Evolutionary conservation across 2,329 filamentous ascomycete genomes (phyloP), one percentile per base, ranked within the genome.

Genomic region (Pseudogymnoascus pannorum): DNA sequence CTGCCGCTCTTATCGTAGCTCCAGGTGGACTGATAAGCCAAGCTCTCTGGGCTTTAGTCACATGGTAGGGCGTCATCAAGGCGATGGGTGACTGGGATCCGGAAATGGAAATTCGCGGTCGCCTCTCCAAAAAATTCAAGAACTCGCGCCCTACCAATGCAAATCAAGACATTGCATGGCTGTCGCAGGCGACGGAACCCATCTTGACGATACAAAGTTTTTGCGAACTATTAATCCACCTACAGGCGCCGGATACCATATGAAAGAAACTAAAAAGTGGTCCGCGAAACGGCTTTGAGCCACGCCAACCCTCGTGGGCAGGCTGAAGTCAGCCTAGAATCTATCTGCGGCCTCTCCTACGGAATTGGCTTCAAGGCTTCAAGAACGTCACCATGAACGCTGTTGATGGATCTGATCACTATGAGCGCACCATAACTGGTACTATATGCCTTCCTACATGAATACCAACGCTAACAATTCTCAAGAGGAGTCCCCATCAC

Each of bases 401-500:
- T 60, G 82, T 88, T 68, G 86, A 88, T 73, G 85, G 80, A 57
- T 80, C 79, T 64, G 78, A 81, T 70, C 80, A 81, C 69, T 81
- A 81, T 70, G 77, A 79, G 64, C 73, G 73, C 42, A 73, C 73
- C 63, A 72, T 75, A 36, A 74, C 77, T 66, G 78, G 80, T 79
- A 65, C 65, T 75, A 62, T 64, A 18, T 54, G 16, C 18, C 24
- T 33, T 12, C 2, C 24, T 57, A 18, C 2, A 24, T 44, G 44
- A 61, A 65, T 31, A 22, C 16, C 48, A 16, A 20, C 51, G 48
- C 64, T 66, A 62, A 68, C 60, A 60, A 20, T 59, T 59, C 7
- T 42, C 29, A 44, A 73, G 81, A 79, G 61, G 82, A 84, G 65
- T 77, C 82, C 4, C 91, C 94, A 0, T 96, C 93, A 12, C 86